Conservation (phyloP, 768 basidiomycete genomes). For the Albatrellus ellisii region DNA sequence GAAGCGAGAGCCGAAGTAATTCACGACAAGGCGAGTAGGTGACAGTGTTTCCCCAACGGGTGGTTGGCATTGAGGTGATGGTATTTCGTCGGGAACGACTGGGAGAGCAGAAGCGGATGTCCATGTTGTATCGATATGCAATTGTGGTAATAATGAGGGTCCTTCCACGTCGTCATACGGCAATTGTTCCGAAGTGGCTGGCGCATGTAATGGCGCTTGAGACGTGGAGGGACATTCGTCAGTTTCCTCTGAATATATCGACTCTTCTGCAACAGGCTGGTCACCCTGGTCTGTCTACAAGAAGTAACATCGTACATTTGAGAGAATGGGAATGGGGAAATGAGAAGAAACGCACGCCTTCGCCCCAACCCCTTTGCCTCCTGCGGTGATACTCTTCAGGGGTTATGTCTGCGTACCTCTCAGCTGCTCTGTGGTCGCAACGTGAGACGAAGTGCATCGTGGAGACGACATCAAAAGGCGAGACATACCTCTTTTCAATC, state of each 20-base stretch:
- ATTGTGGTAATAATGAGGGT: no score
- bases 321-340: constrained; percentile 1
- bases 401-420: constrained; percentile 57
- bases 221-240: not conserved
- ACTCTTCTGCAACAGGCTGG: no score
- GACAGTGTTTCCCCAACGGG: constrained; percentile 35
- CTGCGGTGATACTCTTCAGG: constrained; percentile 43
- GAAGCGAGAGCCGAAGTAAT: constrained; percentile 78
- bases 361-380: constrained; percentile 61
- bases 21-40: constrained; percentile 55
- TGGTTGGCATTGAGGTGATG: constrained; percentile 19
- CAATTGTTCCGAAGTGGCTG: constrained; percentile 14
- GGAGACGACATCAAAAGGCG: not conserved
- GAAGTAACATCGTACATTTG: no score
- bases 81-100: constrained; percentile 10
- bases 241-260: no score
- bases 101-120: constrained; percentile 4
- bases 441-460: not conserved
- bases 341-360: constrained; percentile 21
- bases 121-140: no score
- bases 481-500: constrained; percentile 71
- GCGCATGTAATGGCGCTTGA: constrained; percentile 13
- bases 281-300: no score
- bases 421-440: constrained; percentile 86
- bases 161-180: no score